phyloP scores from a whole-genome alignment of 225 moss, liverwort and hornwort species.

The Thuidium tamariscinum region DNA sequence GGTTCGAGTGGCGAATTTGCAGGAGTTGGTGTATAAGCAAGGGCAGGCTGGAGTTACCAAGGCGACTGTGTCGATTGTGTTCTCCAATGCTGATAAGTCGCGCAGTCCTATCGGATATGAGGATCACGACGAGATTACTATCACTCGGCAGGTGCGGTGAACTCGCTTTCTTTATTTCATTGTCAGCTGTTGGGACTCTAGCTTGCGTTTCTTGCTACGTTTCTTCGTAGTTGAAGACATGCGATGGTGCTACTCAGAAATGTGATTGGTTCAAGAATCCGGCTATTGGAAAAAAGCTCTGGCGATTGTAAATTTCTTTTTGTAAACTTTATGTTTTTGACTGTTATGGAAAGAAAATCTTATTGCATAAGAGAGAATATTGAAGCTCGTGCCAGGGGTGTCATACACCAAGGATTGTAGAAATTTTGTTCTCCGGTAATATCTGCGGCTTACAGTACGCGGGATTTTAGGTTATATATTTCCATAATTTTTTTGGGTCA shows the following conservation, averaged over 20 bases:
- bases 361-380: not conserved
- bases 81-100: constrained; percentile 67
- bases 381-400: too few relatives aligned
- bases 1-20: constrained; percentile 81
- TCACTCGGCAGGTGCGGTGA: constrained; percentile 71
- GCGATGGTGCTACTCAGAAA: not conserved
- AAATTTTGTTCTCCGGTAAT: not conserved
- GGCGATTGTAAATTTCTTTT: not conserved
- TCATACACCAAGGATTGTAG: not conserved
- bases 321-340: not conserved
- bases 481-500: too few relatives aligned
- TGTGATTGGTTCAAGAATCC: not conserved
- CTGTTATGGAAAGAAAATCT: not conserved
- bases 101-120: constrained; percentile 84
- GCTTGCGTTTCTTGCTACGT: not conserved
- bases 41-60: constrained; percentile 90
- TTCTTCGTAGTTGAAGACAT: not conserved
- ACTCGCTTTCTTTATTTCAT: not conserved
- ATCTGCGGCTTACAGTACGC: not conserved
- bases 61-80: constrained; percentile 86
- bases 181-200: not conserved
- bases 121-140: constrained; percentile 77
- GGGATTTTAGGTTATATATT: not conserved
- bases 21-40: constrained; percentile 98
- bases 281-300: not conserved